These are phyloP conservation scores for Parasitella parasitica DNA, from an alignment of 371 early-diverging fungal genomes.

Conservation along the genomic window DNA sequence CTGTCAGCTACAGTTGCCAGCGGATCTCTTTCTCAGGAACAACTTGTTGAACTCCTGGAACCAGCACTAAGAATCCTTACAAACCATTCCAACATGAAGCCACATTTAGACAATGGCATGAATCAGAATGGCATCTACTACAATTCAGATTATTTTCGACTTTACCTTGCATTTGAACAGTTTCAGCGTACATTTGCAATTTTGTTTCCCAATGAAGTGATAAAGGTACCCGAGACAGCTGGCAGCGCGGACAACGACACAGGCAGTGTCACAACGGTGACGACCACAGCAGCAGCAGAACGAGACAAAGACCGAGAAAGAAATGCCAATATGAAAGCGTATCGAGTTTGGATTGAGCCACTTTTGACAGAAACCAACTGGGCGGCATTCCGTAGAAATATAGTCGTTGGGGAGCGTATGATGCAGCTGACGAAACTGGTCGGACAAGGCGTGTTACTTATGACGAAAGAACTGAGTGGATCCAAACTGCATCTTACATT, in stretches of 20 bases:
- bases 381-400: slow-evolving; percentile 52
- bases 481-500: slow-evolving; percentile 52
- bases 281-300: slow-evolving; percentile 11
- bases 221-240: slow-evolving; percentile 9
- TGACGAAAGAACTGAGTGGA: slow-evolving; percentile 53
- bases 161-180: slow-evolving; percentile 51
- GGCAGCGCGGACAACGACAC: neutral
- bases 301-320: slow-evolving; percentile 42
- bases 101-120: slow-evolving; percentile 53
- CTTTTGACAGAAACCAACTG: slow-evolving; percentile 45
- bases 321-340: slow-evolving; percentile 50
- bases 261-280: neutral
- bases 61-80: slow-evolving; percentile 40
- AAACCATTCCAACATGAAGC: slow-evolving; percentile 47
- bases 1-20: slow-evolving; percentile 4
- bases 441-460: slow-evolving; percentile 46
- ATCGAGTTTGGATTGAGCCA: slow-evolving; percentile 47
- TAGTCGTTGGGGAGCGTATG: slow-evolving; percentile 52
- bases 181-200: slow-evolving; percentile 42
- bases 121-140: slow-evolving; percentile 56
- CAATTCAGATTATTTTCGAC: slow-evolving; percentile 51
- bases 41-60: slow-evolving; percentile 29
- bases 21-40: slow-evolving; percentile 19
- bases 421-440: slow-evolving; percentile 44
- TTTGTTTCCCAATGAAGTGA: slow-evolving; percentile 34